These are phyloP conservation scores for Metschnikowia noctiluminum DNA, from an alignment of 805 yeast genomes.

Conservation along the genomic window DNA sequence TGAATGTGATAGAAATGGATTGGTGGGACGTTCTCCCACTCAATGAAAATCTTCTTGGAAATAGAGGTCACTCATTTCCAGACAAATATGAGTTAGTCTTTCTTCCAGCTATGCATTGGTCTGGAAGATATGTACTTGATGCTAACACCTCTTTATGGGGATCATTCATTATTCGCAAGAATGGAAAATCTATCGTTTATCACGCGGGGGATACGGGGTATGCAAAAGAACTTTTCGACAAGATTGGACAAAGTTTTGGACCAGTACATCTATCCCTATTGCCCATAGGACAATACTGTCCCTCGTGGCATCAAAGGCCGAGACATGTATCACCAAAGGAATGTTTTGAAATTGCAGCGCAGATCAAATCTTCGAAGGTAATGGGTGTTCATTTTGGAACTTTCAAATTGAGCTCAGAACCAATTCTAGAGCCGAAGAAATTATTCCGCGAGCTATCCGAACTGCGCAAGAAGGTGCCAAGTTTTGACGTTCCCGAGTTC, in stretches of 20 bases:
- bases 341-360: conserved; percentile 62
- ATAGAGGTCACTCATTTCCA: conserved; percentile 21
- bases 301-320: conserved; percentile 90
- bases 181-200: conserved; percentile 69
- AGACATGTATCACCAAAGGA: conserved; percentile 85
- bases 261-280: conserved; percentile 58
- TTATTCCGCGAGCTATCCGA: conserved; percentile 49
- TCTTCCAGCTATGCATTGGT: conserved; percentile 97
- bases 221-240: conserved; percentile 63
- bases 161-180: conserved; percentile 67
- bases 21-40: conserved; percentile 76
- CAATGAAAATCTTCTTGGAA: conserved; percentile 39
- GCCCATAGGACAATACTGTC: conserved; percentile 95
- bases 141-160: conserved; percentile 86
- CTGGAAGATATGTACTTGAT: conserved; percentile 79
- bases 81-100: conserved; percentile 77
- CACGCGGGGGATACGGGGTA: conserved; percentile 97
- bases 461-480: conserved; percentile 29
- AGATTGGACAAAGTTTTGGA: conserved; percentile 65
- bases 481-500: conserved; percentile 64
- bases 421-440: conserved; percentile 77
- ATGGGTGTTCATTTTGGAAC: conserved; percentile 98
- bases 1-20: conserved; percentile 68
- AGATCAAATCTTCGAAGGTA: conserved; percentile 56
- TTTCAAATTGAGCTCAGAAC: conserved; percentile 83